Conservation (phyloP, 106 monocot species). For the Ottelia alismoides region DNA sequence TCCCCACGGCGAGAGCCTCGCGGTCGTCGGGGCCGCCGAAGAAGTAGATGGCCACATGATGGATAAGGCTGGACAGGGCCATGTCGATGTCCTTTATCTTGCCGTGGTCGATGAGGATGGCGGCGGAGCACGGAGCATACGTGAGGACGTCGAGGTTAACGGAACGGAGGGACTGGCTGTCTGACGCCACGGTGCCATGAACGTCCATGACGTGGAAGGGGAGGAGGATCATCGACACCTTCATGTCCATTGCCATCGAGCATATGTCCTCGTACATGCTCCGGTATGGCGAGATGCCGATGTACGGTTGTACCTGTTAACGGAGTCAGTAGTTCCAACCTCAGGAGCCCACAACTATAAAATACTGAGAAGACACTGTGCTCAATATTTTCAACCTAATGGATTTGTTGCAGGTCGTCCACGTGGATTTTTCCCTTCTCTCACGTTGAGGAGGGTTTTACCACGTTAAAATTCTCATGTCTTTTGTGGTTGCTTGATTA, state of each 20-base stretch:
- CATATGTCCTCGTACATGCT: constrained; percentile 19
- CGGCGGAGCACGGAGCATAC: constrained; percentile 49
- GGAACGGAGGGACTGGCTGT: constrained; percentile 7
- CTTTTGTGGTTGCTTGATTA: no score
- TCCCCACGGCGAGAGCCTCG: constrained; percentile 39
- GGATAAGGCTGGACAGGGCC: not conserved
- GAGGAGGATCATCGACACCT: constrained; percentile 3
- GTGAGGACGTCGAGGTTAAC: constrained; percentile 25
- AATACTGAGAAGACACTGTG: no score
- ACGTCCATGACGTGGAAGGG: constrained; percentile 7
- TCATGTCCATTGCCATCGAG: constrained; percentile 9
- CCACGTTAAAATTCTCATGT: no score
- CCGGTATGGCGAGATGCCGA: not conserved
- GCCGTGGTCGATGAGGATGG: constrained; percentile 21
- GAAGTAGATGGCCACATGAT: constrained; percentile 46
- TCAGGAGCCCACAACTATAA: no score
- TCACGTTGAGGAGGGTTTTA: no score
- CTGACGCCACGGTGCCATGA: not conserved
- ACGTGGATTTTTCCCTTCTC: no score
- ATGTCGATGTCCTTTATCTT: not conserved
- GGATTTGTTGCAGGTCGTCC: no score
- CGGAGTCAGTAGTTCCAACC: no score
- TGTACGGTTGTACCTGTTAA: constrained; percentile 3
- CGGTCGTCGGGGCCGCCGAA: constrained; percentile 61
- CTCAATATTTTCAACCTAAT: no score